Evolutionary conservation across 148 eudicot species (phyloP).

Genomic region (Heliamphora exappendiculata): DNA sequence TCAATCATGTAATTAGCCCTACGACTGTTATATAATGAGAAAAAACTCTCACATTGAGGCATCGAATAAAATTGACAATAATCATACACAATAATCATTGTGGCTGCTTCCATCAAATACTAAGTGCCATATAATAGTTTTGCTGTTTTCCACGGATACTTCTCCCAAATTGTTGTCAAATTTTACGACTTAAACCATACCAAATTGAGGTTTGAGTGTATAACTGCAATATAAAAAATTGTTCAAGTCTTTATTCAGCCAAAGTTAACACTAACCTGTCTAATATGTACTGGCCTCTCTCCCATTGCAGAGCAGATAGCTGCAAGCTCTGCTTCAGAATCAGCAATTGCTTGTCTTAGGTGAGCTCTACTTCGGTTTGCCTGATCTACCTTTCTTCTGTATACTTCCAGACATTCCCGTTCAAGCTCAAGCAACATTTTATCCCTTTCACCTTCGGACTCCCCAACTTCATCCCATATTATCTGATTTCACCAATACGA

Average conservation of each 20-base stretch:
- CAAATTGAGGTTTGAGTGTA: background rate
- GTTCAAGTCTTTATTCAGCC: background rate
- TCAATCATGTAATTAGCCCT: too few species aligned
- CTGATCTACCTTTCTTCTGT: slow-evolving; percentile 54
- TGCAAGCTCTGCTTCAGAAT: slow-evolving; percentile 60
- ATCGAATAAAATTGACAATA: too few species aligned
- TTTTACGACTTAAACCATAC: background rate
- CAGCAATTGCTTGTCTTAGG: slow-evolving; percentile 57
- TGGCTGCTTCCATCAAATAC: background rate
- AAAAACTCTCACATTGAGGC: too few species aligned
- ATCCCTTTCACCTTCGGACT: slow-evolving; percentile 42
- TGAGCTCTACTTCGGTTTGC: slow-evolving; percentile 58
- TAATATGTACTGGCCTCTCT: slow-evolving; percentile 46
- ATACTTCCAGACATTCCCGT: slow-evolving; percentile 56
- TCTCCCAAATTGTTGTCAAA: background rate
- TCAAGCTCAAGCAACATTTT: slow-evolving; percentile 55
- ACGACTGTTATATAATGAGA: too few species aligned
- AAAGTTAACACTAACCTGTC: slow-evolving; percentile 31
- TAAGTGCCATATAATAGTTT: background rate
- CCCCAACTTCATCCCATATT: slow-evolving; percentile 70
- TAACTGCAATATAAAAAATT: background rate
- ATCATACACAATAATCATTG: background rate
- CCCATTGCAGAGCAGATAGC: slow-evolving; percentile 51
- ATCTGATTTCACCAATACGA: slow-evolving; percentile 23
- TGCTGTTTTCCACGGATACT: background rate